Conservation (phyloP, 305 asterid species). For the Solanum hybrid region DNA sequence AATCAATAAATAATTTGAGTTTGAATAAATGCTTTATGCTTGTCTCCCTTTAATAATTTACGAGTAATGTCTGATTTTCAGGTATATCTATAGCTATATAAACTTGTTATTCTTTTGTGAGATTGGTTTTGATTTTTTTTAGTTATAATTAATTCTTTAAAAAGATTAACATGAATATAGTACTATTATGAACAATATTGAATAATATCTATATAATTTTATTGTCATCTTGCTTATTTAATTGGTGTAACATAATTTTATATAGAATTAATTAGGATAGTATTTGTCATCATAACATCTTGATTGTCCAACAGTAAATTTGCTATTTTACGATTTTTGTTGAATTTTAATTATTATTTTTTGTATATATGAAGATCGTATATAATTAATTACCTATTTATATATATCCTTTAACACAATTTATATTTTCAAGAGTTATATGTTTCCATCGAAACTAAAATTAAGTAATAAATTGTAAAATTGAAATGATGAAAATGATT, state of each 20-base stretch:
- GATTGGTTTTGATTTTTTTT: background rate
- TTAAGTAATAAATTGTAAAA: background rate
- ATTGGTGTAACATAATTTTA: background rate
- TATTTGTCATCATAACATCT: background rate
- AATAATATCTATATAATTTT: background rate
- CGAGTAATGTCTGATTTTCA: background rate
- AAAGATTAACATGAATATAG: background rate
- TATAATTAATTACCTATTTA: background rate
- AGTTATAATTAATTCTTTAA: background rate
- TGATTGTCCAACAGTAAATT: background rate
- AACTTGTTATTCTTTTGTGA: background rate
- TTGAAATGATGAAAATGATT: background rate
- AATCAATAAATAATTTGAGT: background rate
- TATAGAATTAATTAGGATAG: background rate
- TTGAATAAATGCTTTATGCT: background rate
- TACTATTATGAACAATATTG: background rate
- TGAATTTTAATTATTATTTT: background rate
- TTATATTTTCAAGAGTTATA: background rate
- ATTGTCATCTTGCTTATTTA: background rate
- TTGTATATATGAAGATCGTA: background rate
- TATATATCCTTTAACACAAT: background rate
- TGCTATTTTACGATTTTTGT: background rate
- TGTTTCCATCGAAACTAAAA: background rate
- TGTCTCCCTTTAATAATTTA: background rate
- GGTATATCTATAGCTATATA: background rate